Evolutionary conservation across 306 rosid genomes (phyloP).

Genomic region (Trifolium repens): DNA sequence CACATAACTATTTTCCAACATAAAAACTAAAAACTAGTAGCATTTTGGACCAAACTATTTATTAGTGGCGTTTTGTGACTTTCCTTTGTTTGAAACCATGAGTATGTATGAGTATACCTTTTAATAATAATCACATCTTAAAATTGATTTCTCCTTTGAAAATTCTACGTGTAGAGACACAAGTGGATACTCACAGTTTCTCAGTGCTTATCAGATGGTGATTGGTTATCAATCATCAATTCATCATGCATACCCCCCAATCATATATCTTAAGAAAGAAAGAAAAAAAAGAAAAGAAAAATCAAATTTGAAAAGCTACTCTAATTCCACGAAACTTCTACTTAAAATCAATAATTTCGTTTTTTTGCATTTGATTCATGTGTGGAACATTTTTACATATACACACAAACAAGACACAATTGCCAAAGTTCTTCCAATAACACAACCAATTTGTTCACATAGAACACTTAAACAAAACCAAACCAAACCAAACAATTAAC

Average conservation of each 20-base stretch:
- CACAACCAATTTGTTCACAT: neutral
- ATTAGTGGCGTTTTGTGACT: slow-evolving; percentile 14
- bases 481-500: slow-evolving; percentile 6
- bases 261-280: neutral
- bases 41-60: slow-evolving; percentile 32
- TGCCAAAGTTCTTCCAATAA: neutral
- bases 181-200: slow-evolving; percentile 5
- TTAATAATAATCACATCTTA: neutral
- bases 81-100: neutral
- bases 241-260: neutral
- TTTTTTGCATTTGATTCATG: neutral
- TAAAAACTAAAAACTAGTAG: neutral
- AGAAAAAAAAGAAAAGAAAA: slow-evolving; percentile 11
- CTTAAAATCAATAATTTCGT: slow-evolving; percentile 1
- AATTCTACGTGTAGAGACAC: slow-evolving; percentile 42
- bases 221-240: slow-evolving; percentile 26
- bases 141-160: slow-evolving; percentile 32
- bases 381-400: neutral
- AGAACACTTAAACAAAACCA: neutral
- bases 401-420: neutral
- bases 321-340: slow-evolving; percentile 42
- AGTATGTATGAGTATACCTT: neutral
- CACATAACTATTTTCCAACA: slow-evolving; percentile 19
- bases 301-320: slow-evolving; percentile 29
- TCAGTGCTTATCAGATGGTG: slow-evolving; percentile 23